Base-by-base conservation (phyloP, 306 rosid genomes). In the Vigna reflexopilosa region DNA sequence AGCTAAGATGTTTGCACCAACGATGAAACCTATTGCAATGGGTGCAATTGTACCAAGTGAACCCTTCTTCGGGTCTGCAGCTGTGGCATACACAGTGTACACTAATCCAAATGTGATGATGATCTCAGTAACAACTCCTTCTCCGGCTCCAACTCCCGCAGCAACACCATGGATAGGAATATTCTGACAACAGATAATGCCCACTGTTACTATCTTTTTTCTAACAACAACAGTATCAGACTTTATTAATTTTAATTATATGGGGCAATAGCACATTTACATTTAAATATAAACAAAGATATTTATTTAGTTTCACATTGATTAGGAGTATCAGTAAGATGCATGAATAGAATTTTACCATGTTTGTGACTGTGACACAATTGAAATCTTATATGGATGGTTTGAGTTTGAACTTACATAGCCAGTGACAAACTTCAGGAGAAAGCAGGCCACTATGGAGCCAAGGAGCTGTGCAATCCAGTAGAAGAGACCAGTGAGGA, bases 11-110 rank as follows among this genome's bases (percentile, higher is more conserved):
- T 93, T 93, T 36, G 97, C 97, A 0, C 97, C 98, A 71, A 93
- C 98, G 47, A 91, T 91, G 77, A 93, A 83, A 72, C 98, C 97
- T 44, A 93, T 93, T 78, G 98, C 97, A 20, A 93, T 90, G 30
- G 98, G 96, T 17, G 98, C 98, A 63, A 91, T 93, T 45, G 86
- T 91, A 19, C 97, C 98, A 49, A 91, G 14, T 15, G 93, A 81
- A 0, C 96, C 98, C 85, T 90, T 93, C 86, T 91, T 93, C 5
- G 98, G 98, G 74, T 93, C 97, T 59, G 93, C 97, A 79, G 97
- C 93, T 40, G 97, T 93, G 38, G 98, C 98, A 69, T 86, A 91
- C 32, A 93, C 98, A 0, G 97, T 93, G 93, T 93, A 93, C 3
- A 93, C 97, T 81, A 93, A 86, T 36, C 81, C 96, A 72, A 93